phyloP scores from a whole-genome alignment of 75 land plant genomes.

The Cunninghamia lanceolata region DNA sequence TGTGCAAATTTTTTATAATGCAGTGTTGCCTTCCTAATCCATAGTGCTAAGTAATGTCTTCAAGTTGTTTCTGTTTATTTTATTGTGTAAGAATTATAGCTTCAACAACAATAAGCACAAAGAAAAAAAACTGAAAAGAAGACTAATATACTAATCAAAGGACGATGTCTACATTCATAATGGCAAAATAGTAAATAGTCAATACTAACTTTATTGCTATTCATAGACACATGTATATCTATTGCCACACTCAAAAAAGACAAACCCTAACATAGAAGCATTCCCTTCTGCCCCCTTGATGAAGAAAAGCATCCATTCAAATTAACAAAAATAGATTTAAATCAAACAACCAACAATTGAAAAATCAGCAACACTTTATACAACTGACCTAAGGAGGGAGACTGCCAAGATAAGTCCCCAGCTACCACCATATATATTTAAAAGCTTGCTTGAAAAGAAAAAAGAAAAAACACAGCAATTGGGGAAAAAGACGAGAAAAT shows the following conservation, averaged over 20 bases:
- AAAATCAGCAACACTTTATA: background rate
- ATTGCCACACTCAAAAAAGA: background rate
- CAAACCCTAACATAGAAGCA: background rate
- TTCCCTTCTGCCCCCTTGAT: background rate
- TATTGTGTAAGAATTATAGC: background rate
- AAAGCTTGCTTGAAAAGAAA: background rate
- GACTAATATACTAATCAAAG: background rate
- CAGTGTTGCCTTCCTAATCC: background rate
- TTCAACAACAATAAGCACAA: background rate
- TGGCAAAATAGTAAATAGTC: background rate
- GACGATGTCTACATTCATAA: background rate
- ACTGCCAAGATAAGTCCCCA: background rate
- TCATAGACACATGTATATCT: background rate
- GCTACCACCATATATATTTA: background rate
- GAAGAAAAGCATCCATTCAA: background rate
- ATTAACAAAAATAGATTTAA: too few species aligned
- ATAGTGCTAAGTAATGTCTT: background rate
- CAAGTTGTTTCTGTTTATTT: background rate
- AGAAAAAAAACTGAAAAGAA: background rate
- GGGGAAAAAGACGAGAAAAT: background rate
- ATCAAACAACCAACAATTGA: background rate
- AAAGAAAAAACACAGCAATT: background rate
- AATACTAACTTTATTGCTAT: background rate
- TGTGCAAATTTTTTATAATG: background rate
- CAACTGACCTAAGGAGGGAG: background rate